Evolutionary conservation across 352 stramenopile species (phyloP).

Genomic region (Peronospora farinosa): DNA sequence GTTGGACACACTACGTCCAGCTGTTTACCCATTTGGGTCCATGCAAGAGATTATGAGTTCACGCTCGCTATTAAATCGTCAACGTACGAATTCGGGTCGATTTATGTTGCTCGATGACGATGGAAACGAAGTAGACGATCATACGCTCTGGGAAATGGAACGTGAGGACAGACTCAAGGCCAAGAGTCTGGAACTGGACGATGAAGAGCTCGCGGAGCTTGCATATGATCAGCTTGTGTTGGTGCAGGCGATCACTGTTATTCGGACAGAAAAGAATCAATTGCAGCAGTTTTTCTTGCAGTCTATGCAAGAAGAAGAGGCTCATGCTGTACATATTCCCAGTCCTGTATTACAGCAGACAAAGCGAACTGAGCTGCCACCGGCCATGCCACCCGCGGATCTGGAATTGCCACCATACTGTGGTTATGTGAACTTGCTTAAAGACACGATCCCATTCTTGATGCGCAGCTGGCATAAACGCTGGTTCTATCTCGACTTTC

Average conservation of each 20-base stretch:
- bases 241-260: conserved; percentile 49
- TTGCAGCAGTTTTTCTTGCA: conserved; percentile 54
- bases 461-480: conserved; percentile 76
- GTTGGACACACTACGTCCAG: conserved; percentile 19
- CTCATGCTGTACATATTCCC: conserved; percentile 17
- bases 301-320: conserved; percentile 47
- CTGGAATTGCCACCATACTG: conserved; percentile 64
- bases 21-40: conserved; percentile 38
- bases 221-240: conserved; percentile 45
- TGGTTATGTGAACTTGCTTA: conserved; percentile 69
- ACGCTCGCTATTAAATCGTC: conserved; percentile 24
- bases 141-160: conserved; percentile 43
- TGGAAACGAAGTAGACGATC: conserved; percentile 57
- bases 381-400: conserved; percentile 24
- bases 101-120: conserved; percentile 63
- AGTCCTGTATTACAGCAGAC: conserved; percentile 21
- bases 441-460: conserved; percentile 68
- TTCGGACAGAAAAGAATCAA: conserved; percentile 54
- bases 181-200: conserved; percentile 53
- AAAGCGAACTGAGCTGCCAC: conserved; percentile 30
- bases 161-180: conserved; percentile 44
- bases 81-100: conserved; percentile 31
- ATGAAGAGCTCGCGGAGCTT: conserved; percentile 58
- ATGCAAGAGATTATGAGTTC: conserved; percentile 29
- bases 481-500: conserved; percentile 80